Conservation (phyloP, 2,329 filamentous ascomycete genomes). For the Fusarium torreyae region DNA sequence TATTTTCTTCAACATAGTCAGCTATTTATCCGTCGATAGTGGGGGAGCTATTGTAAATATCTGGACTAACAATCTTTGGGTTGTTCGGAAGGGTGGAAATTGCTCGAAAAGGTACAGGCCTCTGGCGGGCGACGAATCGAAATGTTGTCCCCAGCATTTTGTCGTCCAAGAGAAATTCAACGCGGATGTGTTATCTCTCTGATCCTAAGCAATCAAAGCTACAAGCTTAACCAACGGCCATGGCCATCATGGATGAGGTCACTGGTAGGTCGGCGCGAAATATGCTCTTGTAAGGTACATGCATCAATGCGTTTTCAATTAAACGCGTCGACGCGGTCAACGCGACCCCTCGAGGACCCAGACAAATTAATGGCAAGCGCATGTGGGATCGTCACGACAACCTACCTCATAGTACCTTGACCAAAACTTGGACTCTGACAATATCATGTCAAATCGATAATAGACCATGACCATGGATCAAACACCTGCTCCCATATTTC, state of each 20-base stretch:
- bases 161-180: conserved; percentile 20
- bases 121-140: conserved; percentile 45
- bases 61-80: conserved; percentile 66
- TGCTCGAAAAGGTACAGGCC: conserved; percentile 48
- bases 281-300: conserved; percentile 47
- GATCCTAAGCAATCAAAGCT: conserved; percentile 17
- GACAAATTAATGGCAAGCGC: conserved; percentile 25
- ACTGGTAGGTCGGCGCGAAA: conserved; percentile 38
- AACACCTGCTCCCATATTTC: conserved; percentile 58
- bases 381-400: conserved; percentile 23
- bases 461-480: conserved; percentile 53
- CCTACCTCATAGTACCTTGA: not conserved
- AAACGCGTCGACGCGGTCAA: conserved; percentile 58
- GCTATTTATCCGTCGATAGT: not conserved
- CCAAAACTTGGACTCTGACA: not conserved
- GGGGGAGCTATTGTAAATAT: not conserved
- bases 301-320: conserved; percentile 54
- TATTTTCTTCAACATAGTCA: conserved; percentile 65
- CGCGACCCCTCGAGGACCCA: conserved; percentile 19
- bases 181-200: conserved; percentile 4
- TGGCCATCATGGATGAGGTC: conserved; percentile 52
- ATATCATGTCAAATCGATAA: conserved; percentile 40
- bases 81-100: conserved; percentile 67
- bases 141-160: conserved; percentile 49
- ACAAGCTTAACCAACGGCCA: conserved; percentile 4